Evolutionary conservation across 106 monocot genomes (phyloP), one percentile per base, ranked within the genome.

Genomic region (Xerophyta viscosa): DNA sequence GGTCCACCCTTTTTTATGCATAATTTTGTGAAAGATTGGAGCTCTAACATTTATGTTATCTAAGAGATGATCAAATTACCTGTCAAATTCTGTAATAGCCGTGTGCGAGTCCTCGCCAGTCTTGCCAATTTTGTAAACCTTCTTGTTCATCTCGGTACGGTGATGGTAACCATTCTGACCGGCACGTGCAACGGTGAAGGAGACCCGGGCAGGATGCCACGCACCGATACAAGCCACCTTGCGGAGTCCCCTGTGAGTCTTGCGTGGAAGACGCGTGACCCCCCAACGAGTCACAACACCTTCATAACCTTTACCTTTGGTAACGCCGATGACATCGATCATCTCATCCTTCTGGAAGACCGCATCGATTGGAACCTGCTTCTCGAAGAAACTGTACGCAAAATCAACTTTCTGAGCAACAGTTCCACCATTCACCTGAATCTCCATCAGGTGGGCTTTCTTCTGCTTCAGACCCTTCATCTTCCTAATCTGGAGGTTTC

Each of bases 161-260:
- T 83, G 83, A 29, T 83, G 83, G 24, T 83, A 83, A 52, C 83
- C 83, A 58, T 83, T 83, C 66, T 83, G 83, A n/a, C 83, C 83
- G 44, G 83, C 78, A 42, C 78, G 64, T 5, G 77, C 83, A 21
- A 83, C 78, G 0, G 79, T 84, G 51, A 55, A 84, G 2, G 84
- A 79, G 42, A 84, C 79, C 59, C 84, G 54, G 17, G 79, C 84
- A 1, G 84, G 84, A 50, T 84, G 84, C 84, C 83, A 84, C 0
- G 79, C 84, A 45, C 79, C 84, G 21, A 84, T 84, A 29, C 84
- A 84, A 1, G 83, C 83, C 30, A 83, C 83, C 62, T 83, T 83
- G 26, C 83, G 64, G 8, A 83, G 73, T 3, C 77, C 77, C 3
- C 77, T 54, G 17, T 85, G 85, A 1, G 80, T 85, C 54, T 85